A percentile compares a stretch with the other conserved stretches of the same genome.
phyloP scores from a whole-genome alignment of 768 basidiomycete genomes.

The Asterophora parasitica region DNA sequence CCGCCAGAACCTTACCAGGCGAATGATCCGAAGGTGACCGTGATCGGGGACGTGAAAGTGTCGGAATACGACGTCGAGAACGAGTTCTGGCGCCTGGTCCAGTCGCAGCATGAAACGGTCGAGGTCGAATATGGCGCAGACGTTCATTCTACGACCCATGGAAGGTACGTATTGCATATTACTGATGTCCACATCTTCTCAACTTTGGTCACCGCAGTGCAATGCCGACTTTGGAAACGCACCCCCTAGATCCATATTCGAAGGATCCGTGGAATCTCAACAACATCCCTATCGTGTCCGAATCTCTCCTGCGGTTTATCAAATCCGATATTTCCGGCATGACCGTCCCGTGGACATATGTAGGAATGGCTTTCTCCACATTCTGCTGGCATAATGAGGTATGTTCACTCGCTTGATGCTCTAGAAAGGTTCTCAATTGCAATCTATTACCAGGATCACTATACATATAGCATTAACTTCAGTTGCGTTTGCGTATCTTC shows the following conservation, averaged over 20 bases:
- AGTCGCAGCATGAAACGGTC: constrained; percentile 84
- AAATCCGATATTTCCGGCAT: constrained; percentile 99
- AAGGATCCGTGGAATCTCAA: constrained; percentile 97
- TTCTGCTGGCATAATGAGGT: constrained; percentile 99
- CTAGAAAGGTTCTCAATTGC: constrained; percentile 1
- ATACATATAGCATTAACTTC: constrained; percentile 94
- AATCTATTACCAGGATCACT: constrained; percentile 71
- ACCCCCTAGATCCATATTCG: constrained; percentile 82
- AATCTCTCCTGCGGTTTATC: constrained; percentile 93
- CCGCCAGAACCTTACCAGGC: constrained; percentile 25
- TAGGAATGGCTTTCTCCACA: constrained; percentile 98
- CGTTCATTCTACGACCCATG: constrained; percentile 94
- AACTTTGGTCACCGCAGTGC: constrained; percentile 48
- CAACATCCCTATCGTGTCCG: constrained; percentile 89
- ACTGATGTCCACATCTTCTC: constrained; percentile 3
- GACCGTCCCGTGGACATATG: constrained; percentile 99
- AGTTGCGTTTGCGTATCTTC: constrained; percentile 48
- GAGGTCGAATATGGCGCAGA: constrained; percentile 99
- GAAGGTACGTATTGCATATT: constrained; percentile 58
- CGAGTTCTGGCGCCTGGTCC: constrained; percentile 96
- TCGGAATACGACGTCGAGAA: constrained; percentile 89
- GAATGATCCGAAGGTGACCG: constrained; percentile 49
- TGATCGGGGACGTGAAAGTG: constrained; percentile 58
- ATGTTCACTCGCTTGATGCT: constrained; percentile 13
- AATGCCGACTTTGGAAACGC: constrained; percentile 93